phyloP scores from a whole-genome alignment of 1,284 basidiomycete species.

The Boletus sp. region DNA sequence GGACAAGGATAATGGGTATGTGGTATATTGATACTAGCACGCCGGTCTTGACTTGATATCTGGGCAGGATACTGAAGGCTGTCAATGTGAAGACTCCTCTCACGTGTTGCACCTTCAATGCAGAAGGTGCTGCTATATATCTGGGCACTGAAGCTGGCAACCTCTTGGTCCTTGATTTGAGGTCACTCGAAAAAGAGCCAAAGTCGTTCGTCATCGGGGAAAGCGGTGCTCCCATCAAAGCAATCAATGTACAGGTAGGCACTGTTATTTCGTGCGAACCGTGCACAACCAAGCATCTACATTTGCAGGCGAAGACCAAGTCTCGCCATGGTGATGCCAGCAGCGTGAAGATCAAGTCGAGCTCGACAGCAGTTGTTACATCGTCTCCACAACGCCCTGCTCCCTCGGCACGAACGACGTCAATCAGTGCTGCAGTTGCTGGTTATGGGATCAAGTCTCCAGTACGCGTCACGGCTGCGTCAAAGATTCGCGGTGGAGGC shows the following conservation, averaged over 20 bases:
- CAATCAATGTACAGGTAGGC: slow-evolving; percentile 60
- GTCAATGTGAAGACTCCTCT: slow-evolving; percentile 54
- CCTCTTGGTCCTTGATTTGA: slow-evolving; percentile 62
- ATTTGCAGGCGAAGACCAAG: slow-evolving; percentile 44
- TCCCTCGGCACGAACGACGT: slow-evolving; percentile 11
- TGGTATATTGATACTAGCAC: slow-evolving; percentile 8
- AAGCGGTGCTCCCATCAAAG: slow-evolving; percentile 49
- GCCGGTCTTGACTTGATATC: neutral
- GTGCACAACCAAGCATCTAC: neutral
- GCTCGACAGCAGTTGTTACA: slow-evolving; percentile 9
- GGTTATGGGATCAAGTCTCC: slow-evolving; percentile 27
- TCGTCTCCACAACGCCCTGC: slow-evolving; percentile 23
- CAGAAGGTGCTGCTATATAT: slow-evolving; percentile 67
- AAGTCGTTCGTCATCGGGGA: slow-evolving; percentile 55
- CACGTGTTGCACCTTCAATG: slow-evolving; percentile 64
- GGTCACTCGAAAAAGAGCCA: slow-evolving; percentile 63
- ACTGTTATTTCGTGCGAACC: neutral
- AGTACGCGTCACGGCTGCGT: slow-evolving; percentile 15
- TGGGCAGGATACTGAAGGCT: slow-evolving; percentile 56
- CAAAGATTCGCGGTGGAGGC: slow-evolving; percentile 27
- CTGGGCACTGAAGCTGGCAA: slow-evolving; percentile 65
- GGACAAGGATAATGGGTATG: slow-evolving; percentile 73
- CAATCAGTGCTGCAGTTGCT: slow-evolving; percentile 9
- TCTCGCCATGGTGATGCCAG: slow-evolving; percentile 11
- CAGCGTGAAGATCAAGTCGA: slow-evolving; percentile 17